These are phyloP conservation scores for Nicotiana sylvestris DNA, from an alignment of 257 asterid species.

Conservation along the genomic window DNA sequence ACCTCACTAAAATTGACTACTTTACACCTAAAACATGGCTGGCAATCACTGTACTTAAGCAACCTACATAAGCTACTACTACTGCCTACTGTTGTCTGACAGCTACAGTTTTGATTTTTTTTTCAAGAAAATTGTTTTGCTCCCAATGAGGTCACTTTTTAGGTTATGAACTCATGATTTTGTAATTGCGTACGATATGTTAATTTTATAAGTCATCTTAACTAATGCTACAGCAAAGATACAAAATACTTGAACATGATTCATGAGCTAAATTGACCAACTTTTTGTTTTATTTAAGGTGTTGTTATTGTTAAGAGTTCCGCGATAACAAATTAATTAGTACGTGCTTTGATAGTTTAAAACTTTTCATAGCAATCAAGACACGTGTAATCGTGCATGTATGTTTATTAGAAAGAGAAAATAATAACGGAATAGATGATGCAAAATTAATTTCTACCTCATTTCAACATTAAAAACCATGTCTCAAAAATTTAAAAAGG, in stretches of 20 bases:
- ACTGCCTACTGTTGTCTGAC: background rate
- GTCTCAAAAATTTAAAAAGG: too few relatives aligned
- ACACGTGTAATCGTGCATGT: background rate
- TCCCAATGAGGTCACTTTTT: background rate
- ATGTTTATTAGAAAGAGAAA: background rate
- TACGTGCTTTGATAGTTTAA: background rate
- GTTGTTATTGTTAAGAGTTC: background rate
- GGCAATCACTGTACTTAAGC: constrained; percentile 10
- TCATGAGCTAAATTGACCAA: background rate
- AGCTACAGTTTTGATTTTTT: background rate
- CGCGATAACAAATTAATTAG: too few relatives aligned
- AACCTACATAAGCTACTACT: background rate
- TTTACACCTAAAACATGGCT: constrained; percentile 6
- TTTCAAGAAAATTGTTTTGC: background rate
- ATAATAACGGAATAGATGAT: background rate
- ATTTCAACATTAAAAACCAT: background rate
- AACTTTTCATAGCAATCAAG: background rate
- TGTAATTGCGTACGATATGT: too few relatives aligned
- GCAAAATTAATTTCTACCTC: background rate
- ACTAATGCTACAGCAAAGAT: background rate
- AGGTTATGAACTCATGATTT: background rate
- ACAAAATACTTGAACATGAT: background rate
- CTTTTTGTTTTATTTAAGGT: background rate
- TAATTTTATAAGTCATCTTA: background rate
- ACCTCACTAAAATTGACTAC: background rate